Evolutionary conservation across 1,284 basidiomycete species (phyloP), one percentile per base, ranked within the genome.

Genomic region (Paramarasmius palmivorus): DNA sequence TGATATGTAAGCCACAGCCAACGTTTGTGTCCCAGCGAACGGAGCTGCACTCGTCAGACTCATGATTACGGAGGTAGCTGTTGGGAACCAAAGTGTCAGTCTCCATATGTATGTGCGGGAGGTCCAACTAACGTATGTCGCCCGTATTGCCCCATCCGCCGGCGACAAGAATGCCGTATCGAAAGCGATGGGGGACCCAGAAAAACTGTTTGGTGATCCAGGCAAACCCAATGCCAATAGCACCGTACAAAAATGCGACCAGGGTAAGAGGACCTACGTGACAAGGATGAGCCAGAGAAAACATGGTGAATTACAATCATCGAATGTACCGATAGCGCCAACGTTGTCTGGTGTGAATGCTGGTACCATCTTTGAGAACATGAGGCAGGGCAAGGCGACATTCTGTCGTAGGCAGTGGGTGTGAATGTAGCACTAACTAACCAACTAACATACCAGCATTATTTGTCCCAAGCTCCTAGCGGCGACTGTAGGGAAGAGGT

Each of bases 311-410:
- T 20, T 25, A 15, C 37, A n/a, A n/a, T n/a, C n/a, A n/a, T n/a
- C n/a, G n/a, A 22, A 52, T 72, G 57, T 57, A 76, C 90, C 89
- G 38, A 92, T 70, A 2, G 83, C 80, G 20, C 69, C 57, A 32
- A 90, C 75, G 60, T 90, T 92, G 22, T 86, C 75, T 0, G 78
- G 63, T 1, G 76, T 83, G 60, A 93, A 90, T 0, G 89, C 82
- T 0, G 88, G 82, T 0, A 92, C 79, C 57, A 93, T 90, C 58
- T 86, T 90, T 2, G 85, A 84, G 66, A 93, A 92, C 70, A 92
- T 74, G 10, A 93, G 76, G 54, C 79, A 80, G 2, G 91, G 91
- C 1, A 88, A 63, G 0, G 81, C 73, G 54, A 92, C 76, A 60
- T 90, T 91, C 77, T 86, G 59, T 5, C 32, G 9, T 17, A n/a